Percentiles rank a stretch among this genome's conserved stretches.
phyloP scores from a whole-genome alignment of 495 filamentous ascomycete genomes.

The Cercophora newfieldiana region DNA sequence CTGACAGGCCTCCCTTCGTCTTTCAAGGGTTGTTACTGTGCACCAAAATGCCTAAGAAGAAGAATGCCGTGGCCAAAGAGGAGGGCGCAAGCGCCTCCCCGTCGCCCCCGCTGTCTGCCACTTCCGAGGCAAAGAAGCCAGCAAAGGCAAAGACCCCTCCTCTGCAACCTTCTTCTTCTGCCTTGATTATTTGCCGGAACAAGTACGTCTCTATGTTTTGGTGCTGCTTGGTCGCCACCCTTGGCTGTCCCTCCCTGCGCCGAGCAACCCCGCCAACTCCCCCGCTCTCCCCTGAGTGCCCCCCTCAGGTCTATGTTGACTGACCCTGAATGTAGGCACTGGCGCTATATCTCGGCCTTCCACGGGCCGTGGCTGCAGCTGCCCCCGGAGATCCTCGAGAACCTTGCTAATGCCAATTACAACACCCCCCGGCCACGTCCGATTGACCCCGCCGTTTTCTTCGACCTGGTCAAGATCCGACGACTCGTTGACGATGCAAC shows the following conservation, averaged over 20 bases:
- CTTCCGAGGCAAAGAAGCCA: slow-evolving; percentile 12
- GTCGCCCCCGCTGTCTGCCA: slow-evolving; percentile 8
- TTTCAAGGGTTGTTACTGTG: background rate
- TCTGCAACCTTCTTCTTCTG: slow-evolving; percentile 11
- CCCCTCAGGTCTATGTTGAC: background rate
- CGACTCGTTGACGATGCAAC: slow-evolving; percentile 75
- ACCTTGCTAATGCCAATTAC: slow-evolving; percentile 75
- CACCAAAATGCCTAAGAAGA: slow-evolving; percentile 25
- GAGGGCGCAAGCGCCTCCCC: slow-evolving; percentile 8
- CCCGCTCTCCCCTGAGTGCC: background rate
- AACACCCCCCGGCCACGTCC: slow-evolving; percentile 70
- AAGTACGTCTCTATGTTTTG: slow-evolving; percentile 13
- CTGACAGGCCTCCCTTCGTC: background rate
- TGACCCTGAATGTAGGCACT: slow-evolving; percentile 57
- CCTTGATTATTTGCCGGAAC: slow-evolving; percentile 25
- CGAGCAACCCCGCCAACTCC: background rate
- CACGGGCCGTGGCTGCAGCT: slow-evolving; percentile 86
- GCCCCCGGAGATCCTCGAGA: slow-evolving; percentile 76
- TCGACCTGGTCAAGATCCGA: slow-evolving; percentile 77
- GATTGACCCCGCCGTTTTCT: slow-evolving; percentile 79
- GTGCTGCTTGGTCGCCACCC: background rate
- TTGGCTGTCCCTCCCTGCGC: background rate
- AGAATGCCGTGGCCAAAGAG: slow-evolving; percentile 13
- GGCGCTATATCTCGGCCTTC: slow-evolving; percentile 80
- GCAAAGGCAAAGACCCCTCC: slow-evolving; percentile 16